A percentile compares a stretch with the other conserved stretches of the same genome.
phyloP scores from a whole-genome alignment of 116 monocot genomes.

The Papilionanthe hybrid region DNA sequence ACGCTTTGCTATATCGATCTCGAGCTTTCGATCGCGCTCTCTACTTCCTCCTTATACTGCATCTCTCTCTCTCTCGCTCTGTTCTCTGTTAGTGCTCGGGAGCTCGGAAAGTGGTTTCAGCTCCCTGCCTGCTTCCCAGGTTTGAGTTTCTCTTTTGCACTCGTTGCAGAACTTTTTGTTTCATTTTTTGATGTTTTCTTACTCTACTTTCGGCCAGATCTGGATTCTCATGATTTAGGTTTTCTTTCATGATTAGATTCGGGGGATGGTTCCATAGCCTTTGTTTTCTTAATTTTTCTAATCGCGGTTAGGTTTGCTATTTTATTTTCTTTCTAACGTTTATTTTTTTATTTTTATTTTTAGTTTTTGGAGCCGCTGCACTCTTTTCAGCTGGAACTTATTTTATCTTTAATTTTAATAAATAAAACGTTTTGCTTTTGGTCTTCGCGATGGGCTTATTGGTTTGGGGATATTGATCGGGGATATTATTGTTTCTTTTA shows the following conservation, averaged over 20 bases:
- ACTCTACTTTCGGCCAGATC: constrained; percentile 2
- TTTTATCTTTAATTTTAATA: background rate
- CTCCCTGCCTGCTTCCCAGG: background rate
- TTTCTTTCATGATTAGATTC: background rate
- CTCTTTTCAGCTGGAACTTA: no score
- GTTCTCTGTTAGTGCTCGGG: background rate
- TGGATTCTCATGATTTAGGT: background rate
- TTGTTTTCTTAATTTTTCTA: no score
- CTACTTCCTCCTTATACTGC: background rate
- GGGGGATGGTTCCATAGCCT: background rate
- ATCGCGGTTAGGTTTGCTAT: background rate
- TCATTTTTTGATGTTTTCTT: background rate
- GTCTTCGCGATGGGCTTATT: background rate
- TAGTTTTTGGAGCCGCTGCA: background rate
- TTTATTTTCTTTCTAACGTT: no score
- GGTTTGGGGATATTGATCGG: background rate
- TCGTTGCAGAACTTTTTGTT: background rate
- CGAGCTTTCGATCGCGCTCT: background rate
- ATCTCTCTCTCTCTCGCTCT: background rate
- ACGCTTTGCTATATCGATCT: background rate
- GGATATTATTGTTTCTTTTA: background rate
- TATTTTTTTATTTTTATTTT: no score
- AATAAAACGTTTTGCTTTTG: background rate
- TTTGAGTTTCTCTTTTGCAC: background rate
- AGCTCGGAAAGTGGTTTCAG: background rate